phyloP scores from a whole-genome alignment of 495 filamentous ascomycete genomes.

The Trichoderma erinaceum region DNA sequence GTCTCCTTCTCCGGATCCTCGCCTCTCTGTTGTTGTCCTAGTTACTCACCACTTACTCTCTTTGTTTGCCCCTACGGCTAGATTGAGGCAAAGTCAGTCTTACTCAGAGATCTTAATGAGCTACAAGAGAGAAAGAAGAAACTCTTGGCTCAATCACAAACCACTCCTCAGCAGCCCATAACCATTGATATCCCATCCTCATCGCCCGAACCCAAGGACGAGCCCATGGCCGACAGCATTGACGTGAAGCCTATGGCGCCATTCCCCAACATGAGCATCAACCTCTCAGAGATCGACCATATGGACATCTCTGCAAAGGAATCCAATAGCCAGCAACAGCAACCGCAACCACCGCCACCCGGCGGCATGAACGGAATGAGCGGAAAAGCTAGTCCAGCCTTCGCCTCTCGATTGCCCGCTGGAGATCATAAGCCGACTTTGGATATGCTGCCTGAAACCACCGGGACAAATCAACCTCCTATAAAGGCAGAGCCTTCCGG shows the following conservation, averaged over 20 bases:
- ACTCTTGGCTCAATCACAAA: constrained; percentile 19
- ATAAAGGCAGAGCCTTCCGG: not conserved
- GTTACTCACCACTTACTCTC: not conserved
- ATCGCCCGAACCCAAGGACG: constrained; percentile 18
- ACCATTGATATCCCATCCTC: constrained; percentile 23
- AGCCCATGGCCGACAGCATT: constrained; percentile 23
- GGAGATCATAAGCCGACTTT: not conserved
- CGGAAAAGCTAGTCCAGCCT: not conserved
- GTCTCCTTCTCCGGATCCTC: not conserved
- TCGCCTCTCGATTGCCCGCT: not conserved
- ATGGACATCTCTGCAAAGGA: constrained; percentile 16
- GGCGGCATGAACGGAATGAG: constrained; percentile 2
- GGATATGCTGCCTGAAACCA: not conserved
- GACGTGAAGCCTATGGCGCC: constrained; percentile 37
- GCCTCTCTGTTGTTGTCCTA: not conserved
- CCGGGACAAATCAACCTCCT: constrained; percentile 10
- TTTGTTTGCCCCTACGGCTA: constrained; percentile 17
- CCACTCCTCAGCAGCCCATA: constrained; percentile 28
- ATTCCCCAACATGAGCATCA: constrained; percentile 44
- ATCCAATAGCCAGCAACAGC: not conserved
- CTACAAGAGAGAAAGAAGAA: constrained; percentile 24
- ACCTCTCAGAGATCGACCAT: constrained; percentile 23
- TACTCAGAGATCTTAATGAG: constrained; percentile 37
- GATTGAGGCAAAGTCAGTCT: constrained; percentile 38
- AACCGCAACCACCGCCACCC: not conserved